Conservation (phyloP, 2,329 filamentous ascomycete genomes). For the Cercospora sp. region DNA sequence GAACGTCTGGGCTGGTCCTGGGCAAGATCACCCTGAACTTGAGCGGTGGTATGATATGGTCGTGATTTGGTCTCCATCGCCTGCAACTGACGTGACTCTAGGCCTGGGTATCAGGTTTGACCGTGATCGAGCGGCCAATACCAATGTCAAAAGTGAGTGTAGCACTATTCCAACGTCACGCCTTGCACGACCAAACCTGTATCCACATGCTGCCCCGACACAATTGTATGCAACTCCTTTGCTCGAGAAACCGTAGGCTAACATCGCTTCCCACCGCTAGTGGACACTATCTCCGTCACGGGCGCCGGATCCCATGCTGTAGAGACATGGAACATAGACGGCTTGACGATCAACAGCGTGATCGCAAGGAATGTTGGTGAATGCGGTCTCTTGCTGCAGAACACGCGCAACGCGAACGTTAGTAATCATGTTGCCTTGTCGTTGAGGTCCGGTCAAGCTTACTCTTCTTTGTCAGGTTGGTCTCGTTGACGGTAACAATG, state of each 20-base stretch:
- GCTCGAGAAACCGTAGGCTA: background rate
- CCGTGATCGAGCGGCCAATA: slow-evolving; percentile 55
- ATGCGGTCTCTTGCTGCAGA: slow-evolving; percentile 59
- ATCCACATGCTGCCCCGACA: background rate
- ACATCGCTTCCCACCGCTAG: background rate
- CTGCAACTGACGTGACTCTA: background rate
- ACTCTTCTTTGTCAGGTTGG: slow-evolving; percentile 43
- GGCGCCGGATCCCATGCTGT: slow-evolving; percentile 59
- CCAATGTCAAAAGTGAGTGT: slow-evolving; percentile 50
- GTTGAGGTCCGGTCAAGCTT: background rate
- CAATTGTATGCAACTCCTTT: background rate
- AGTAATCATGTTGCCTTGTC: background rate
- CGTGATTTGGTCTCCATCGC: background rate
- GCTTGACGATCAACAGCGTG: slow-evolving; percentile 54
- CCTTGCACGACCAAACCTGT: background rate
- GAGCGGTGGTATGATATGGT: slow-evolving; percentile 44
- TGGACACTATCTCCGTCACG: slow-evolving; percentile 55
- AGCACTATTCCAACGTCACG: background rate
- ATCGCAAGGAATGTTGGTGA: slow-evolving; percentile 58
- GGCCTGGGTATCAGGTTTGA: slow-evolving; percentile 59
- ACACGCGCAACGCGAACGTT: slow-evolving; percentile 50
- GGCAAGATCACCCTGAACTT: slow-evolving; percentile 59
- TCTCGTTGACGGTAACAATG: slow-evolving; percentile 59
- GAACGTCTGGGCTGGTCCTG: slow-evolving; percentile 51
- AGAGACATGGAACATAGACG: slow-evolving; percentile 62